Evolutionary conservation across 148 eudicot genomes (phyloP), one percentile per base, ranked within the genome.

Genomic region (Camellia lanceoleosa): DNA sequence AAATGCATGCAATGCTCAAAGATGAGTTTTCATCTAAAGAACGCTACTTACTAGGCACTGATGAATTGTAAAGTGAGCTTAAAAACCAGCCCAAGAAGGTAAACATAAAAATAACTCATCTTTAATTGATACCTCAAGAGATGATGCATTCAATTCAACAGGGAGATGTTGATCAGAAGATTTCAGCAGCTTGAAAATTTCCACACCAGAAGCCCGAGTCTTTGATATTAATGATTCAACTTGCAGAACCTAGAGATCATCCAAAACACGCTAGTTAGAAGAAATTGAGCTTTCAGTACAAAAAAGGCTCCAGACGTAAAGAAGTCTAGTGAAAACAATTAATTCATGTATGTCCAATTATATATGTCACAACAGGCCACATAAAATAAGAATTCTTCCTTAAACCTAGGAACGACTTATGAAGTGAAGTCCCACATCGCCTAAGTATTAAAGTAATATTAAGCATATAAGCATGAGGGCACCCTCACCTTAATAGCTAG

Each of bases 161-260:
- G 93, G 90, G 75, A 88, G 87, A 73, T 70, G 58, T 58, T 87
- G 83, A 71, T 80, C 88, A 42, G 85, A 88, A 85, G 93, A 89
- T 85, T 89, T 90, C 81, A 96, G 81, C 82, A 80, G 76, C 84
- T 90, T 87, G 20, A 92, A 88, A 16, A 93, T 84, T 66, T 88
- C 91, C 78, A 91, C 78, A 49, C 86, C 86, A 78, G 79, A 87
- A 70, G 81, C 75, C 86, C 80, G 85, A 30, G 88, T 79, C 86
- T 88, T 93, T 16, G 85, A 74, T 23, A 86, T 88, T 81, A 91
- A 81, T 18, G 83, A 79, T 78, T 96, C 98, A 87, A 87, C 87
- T 89, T 90, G 95, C 84, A 91, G 86, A 84, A 90, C 95, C 99
- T 96, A 78, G 16, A 82, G 30, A 84, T 78, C 58, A 88, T 74